Evolutionary conservation across 163 green algal genomes (phyloP).

Genomic region (Scenedesmus sp.): DNA sequence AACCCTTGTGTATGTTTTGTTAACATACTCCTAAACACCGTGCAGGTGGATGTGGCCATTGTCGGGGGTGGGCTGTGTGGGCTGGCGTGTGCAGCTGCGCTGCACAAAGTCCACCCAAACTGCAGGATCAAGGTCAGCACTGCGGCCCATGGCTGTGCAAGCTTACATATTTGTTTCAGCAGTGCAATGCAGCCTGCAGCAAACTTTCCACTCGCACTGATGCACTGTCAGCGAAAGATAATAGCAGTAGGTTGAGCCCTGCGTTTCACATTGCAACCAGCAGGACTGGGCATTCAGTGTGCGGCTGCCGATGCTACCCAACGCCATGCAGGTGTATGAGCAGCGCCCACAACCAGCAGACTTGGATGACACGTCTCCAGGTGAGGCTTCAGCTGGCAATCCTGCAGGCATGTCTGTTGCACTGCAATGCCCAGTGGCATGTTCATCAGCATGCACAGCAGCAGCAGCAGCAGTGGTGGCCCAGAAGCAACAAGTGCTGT

Average conservation of each 20-base stretch:
- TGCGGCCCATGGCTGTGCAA: not conserved
- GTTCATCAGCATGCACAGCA: not conserved
- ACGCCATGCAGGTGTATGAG: constrained; percentile 24
- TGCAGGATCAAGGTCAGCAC: constrained; percentile 36
- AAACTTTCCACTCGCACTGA: not conserved
- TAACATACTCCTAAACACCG: too few species aligned
- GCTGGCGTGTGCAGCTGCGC: constrained; percentile 38
- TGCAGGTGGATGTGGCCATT: constrained; percentile 52
- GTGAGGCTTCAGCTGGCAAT: not conserved
- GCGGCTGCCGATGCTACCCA: not conserved
- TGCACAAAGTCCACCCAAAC: constrained; percentile 33
- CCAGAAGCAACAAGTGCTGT: not conserved
- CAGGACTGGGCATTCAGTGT: not conserved
- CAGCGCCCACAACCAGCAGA: not conserved
- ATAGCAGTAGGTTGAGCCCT: not conserved
- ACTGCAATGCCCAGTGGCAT: not conserved
- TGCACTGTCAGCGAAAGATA: not conserved
- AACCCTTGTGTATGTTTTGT: too few species aligned
- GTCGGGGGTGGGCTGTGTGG: constrained; percentile 42
- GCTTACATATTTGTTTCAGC: too few species aligned
- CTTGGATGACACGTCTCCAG: not conserved
- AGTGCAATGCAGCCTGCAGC: not conserved
- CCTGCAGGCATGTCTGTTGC: not conserved
- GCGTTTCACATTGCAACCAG: not conserved
- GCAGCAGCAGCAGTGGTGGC: not conserved